These are phyloP conservation scores for Pseudogymnoascus sp. DNA, from an alignment of 2,329 filamentous ascomycete genomes.

Conservation along the genomic window DNA sequence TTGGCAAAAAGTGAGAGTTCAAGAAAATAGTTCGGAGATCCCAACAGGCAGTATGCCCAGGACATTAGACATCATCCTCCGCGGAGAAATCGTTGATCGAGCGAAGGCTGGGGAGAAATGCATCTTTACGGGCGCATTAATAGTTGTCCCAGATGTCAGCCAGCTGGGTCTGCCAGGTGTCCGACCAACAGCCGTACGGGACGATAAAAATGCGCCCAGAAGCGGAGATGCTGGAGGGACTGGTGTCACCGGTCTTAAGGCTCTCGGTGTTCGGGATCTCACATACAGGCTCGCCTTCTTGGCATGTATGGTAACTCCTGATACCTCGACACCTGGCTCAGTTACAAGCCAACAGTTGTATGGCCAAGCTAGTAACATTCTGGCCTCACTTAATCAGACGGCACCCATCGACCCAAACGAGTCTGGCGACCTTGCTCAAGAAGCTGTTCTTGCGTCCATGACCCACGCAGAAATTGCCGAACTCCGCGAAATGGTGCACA, in stretches of 20 bases:
- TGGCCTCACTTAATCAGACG: slow-evolving; percentile 71
- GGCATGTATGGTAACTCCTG: slow-evolving; percentile 89
- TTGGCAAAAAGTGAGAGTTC: slow-evolving; percentile 97
- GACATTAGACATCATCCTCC: slow-evolving; percentile 92
- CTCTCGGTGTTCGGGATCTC: slow-evolving; percentile 86
- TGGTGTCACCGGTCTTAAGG: slow-evolving; percentile 81
- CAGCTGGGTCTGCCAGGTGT: slow-evolving; percentile 86
- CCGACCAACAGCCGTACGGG: slow-evolving; percentile 72
- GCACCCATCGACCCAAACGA: slow-evolving; percentile 58
- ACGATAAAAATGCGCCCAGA: slow-evolving; percentile 64
- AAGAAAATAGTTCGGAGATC: slow-evolving; percentile 97
- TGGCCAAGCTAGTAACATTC: slow-evolving; percentile 72
- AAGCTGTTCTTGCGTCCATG: slow-evolving; percentile 77
- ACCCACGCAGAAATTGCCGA: slow-evolving; percentile 84
- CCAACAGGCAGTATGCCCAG: slow-evolving; percentile 97
- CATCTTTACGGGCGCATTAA: slow-evolving; percentile 91
- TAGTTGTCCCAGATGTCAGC: slow-evolving; percentile 94
- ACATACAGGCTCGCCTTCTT: slow-evolving; percentile 96
- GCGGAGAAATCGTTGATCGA: slow-evolving; percentile 94
- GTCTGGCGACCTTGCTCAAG: slow-evolving; percentile 76
- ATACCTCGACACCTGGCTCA: slow-evolving; percentile 71
- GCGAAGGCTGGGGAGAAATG: slow-evolving; percentile 98
- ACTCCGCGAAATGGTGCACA: slow-evolving; percentile 85
- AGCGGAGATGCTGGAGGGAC: slow-evolving; percentile 73
- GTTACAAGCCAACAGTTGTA: slow-evolving; percentile 58